phyloP scores from a whole-genome alignment of 306 rosid species.

The Cyamopsis tetragonoloba region DNA sequence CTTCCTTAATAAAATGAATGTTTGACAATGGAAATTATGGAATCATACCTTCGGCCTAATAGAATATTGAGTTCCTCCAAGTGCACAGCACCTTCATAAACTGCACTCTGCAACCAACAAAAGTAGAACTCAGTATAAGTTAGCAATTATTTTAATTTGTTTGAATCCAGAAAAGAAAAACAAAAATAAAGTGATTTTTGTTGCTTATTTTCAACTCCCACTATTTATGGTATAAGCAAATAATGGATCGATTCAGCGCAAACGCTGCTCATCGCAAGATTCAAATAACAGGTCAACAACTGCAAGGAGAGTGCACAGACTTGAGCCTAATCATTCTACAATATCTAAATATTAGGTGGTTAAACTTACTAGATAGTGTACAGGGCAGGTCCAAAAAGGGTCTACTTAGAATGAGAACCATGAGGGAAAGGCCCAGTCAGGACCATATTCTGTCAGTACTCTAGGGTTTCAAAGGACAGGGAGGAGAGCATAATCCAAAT shows the following conservation, averaged over 20 bases:
- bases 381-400: no score
- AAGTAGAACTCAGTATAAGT: background rate
- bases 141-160: background rate
- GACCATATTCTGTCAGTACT: no score
- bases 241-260: background rate
- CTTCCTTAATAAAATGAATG: background rate
- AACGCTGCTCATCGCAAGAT: background rate
- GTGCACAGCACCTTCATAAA: constrained; percentile 66
- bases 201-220: background rate
- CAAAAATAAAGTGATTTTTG: background rate
- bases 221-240: background rate
- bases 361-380: background rate
- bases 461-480: no score
- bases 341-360: background rate
- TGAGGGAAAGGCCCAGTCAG: no score
- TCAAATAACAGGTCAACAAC: background rate
- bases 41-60: constrained; percentile 55
- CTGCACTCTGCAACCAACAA: constrained; percentile 48
- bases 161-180: background rate
- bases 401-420: no score
- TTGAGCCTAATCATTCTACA: background rate
- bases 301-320: background rate
- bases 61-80: constrained; percentile 75
- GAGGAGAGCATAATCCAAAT: no score
- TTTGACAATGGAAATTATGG: background rate